Conservation (phyloP, 176 grass and related monocot genomes). For the Aegilops umbellulata region DNA sequence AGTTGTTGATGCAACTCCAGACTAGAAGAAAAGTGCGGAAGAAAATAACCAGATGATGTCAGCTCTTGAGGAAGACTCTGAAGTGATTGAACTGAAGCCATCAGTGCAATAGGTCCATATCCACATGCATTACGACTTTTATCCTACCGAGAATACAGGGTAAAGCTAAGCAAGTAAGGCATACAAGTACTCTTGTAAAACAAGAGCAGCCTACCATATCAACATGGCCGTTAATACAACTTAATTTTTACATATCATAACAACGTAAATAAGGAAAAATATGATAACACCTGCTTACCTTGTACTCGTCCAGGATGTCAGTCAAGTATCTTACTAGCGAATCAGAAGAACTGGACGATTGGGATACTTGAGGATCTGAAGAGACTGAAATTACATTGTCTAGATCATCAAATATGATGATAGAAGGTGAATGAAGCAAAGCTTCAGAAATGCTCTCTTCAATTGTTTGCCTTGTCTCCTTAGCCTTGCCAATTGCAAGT, state of each 20-base stretch:
- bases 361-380: conserved; percentile 71
- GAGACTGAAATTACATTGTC: conserved; percentile 71
- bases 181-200: not conserved
- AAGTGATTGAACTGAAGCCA: conserved; percentile 82
- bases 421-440: conserved; percentile 69
- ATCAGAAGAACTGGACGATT: conserved; percentile 59
- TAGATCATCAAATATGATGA: conserved; percentile 94
- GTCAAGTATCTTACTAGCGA: conserved; percentile 66
- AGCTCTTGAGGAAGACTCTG: conserved; percentile 73
- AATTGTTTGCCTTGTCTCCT: conserved; percentile 64
- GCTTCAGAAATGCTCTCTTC: conserved; percentile 66
- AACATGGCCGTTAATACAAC: not conserved
- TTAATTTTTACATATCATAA: conserved; percentile 8
- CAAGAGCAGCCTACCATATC: not conserved
- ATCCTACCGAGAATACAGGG: conserved; percentile 51
- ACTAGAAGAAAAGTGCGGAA: conserved; percentile 9
- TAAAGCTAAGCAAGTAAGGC: conserved; percentile 25
- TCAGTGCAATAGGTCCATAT: conserved; percentile 84
- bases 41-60: conserved; percentile 74
- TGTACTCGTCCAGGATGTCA: conserved; percentile 83
- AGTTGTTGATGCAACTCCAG: not conserved
- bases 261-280: conserved; percentile 10
- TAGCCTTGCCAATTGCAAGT: conserved; percentile 73
- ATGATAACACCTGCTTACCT: conserved; percentile 43
- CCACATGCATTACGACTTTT: conserved; percentile 63